Conservation (phyloP, 1,284 basidiomycete species). For the Cutaneotrichosporon dermatis region DNA sequence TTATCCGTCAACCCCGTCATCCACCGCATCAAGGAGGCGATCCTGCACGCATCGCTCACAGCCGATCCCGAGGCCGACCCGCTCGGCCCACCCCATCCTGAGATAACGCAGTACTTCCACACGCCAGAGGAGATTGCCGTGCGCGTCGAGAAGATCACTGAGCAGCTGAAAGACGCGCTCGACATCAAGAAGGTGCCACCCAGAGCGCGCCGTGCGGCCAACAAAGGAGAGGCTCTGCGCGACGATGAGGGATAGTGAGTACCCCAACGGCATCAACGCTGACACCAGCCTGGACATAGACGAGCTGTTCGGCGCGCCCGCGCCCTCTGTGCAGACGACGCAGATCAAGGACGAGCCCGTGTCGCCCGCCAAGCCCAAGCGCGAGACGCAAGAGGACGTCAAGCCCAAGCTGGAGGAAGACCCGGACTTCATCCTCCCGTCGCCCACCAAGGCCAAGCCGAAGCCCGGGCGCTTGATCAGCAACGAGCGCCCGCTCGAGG, state of each 20-base stretch:
- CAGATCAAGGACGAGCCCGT: constrained; percentile 12
- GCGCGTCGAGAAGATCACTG: constrained; percentile 56
- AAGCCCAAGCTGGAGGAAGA: constrained; percentile 54
- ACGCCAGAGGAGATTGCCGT: constrained; percentile 67
- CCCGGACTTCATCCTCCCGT: constrained; percentile 40
- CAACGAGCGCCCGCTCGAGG: constrained; percentile 64
- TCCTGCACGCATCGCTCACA: constrained; percentile 78
- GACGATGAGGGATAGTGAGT: constrained; percentile 44
- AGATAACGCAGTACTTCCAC: constrained; percentile 75
- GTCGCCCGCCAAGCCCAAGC: constrained; percentile 51
- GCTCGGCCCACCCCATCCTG: constrained; percentile 76
- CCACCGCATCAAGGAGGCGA: constrained; percentile 86
- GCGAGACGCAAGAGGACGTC: constrained; percentile 40
- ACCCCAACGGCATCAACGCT: not conserved
- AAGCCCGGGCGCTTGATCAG: constrained; percentile 55
- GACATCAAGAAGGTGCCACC: constrained; percentile 58
- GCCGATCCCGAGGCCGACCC: constrained; percentile 67
- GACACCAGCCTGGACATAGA: constrained; percentile 44
- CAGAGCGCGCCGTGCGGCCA: constrained; percentile 53
- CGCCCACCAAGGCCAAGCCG: constrained; percentile 14
- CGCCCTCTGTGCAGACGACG: not conserved
- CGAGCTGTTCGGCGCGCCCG: constrained; percentile 34
- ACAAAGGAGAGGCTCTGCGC: constrained; percentile 27
- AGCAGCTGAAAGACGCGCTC: constrained; percentile 62
- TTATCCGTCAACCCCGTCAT: constrained; percentile 83